Conservation (phyloP, 2,329 filamentous ascomycete genomes). For the Pezicula radicicola region DNA sequence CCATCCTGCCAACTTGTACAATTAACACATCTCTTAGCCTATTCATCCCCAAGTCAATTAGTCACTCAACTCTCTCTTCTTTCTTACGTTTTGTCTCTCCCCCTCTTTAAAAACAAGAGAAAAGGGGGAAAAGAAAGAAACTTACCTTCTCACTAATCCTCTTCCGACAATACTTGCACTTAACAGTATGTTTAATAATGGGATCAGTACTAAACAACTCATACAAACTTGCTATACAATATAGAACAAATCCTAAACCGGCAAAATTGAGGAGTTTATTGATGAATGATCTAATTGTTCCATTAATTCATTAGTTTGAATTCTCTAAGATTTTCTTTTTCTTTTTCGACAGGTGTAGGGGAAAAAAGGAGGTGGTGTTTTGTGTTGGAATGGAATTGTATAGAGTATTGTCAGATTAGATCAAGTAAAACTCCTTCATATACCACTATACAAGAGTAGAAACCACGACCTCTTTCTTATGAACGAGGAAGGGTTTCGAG, state of each 20-base stretch:
- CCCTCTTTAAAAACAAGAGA: not conserved
- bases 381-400: not conserved
- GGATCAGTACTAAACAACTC: conserved; percentile 59
- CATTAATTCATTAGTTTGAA: not conserved
- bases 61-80: not conserved
- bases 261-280: conserved; percentile 65
- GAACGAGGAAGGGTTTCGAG: too few relatives aligned
- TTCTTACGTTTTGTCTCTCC: too few relatives aligned
- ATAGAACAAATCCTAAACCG: conserved; percentile 63
- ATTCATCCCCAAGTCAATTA: not conserved
- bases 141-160: conserved; percentile 60
- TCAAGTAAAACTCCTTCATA: too few relatives aligned
- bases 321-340: not conserved
- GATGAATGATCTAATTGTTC: conserved; percentile 48
- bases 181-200: conserved; percentile 68
- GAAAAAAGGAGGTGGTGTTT: not conserved
- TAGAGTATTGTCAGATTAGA: too few relatives aligned
- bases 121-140: not conserved
- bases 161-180: conserved; percentile 66
- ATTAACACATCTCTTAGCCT: conserved; percentile 49
- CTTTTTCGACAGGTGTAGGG: conserved; percentile 3
- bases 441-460: too few relatives aligned
- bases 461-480: too few relatives aligned
- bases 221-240: conserved; percentile 60
- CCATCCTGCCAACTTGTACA: conserved; percentile 58